Conservation (phyloP, 164 flowering plant species). For the Umbellularia californica region DNA sequence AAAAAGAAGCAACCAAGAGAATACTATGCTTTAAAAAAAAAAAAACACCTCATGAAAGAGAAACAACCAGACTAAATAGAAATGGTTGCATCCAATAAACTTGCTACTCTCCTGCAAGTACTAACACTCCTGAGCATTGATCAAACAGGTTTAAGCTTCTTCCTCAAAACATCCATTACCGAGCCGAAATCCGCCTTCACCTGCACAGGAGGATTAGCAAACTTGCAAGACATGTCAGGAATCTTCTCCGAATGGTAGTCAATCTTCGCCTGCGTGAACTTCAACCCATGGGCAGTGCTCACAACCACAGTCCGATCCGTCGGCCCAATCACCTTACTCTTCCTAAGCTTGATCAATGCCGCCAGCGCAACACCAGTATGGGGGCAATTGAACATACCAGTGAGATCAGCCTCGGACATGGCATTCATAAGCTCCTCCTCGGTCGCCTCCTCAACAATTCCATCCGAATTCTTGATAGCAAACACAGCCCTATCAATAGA, state of each 20-base stretch:
- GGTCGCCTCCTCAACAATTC: conserved; percentile 89
- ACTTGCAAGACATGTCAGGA: conserved; percentile 53
- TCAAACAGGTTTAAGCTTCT: conserved; percentile 17
- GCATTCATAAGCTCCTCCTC: conserved; percentile 95
- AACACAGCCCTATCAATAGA: conserved; percentile 83
- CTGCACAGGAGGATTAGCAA: conserved; percentile 53
- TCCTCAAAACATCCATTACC: conserved; percentile 69
- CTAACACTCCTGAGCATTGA: neutral
- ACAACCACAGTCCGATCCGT: conserved; percentile 81
- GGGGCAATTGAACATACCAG: conserved; percentile 89
- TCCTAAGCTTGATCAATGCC: conserved; percentile 70
- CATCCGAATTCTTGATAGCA: conserved; percentile 60
- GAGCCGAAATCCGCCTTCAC: conserved; percentile 65
- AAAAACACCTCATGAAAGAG: no score
- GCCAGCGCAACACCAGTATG: conserved; percentile 91
- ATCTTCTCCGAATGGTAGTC: conserved; percentile 68
- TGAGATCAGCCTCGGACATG: conserved; percentile 75
- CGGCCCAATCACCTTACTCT: conserved; percentile 56
- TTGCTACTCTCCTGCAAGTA: neutral
- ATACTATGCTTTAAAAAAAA: no score
- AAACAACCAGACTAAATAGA: no score
- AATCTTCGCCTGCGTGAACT: conserved; percentile 81
- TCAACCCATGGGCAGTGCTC: conserved; percentile 93
- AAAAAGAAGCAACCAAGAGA: neutral
- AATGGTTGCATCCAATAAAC: neutral